Conservation (phyloP, 306 rosid species). For the Elaeagnus macrophylla region DNA sequence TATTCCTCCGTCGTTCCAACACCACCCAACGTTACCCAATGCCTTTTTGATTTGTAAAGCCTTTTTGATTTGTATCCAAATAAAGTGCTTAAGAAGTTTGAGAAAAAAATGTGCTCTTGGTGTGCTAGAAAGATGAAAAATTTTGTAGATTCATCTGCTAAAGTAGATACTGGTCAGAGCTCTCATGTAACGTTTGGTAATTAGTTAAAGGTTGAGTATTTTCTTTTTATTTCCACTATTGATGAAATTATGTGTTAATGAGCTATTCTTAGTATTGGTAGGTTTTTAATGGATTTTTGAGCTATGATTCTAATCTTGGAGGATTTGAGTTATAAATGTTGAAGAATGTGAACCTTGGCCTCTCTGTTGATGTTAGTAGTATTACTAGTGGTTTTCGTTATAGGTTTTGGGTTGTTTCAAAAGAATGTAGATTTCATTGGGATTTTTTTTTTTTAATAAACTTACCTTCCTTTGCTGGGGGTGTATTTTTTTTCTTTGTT, state of each 20-base stretch:
- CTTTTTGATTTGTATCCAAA: too few relatives aligned
- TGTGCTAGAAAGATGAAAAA: slow-evolving; percentile 48
- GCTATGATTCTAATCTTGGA: not conserved
- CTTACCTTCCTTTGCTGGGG: too few relatives aligned
- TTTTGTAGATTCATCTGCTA: slow-evolving; percentile 75
- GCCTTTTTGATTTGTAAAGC: too few relatives aligned
- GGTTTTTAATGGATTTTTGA: not conserved
- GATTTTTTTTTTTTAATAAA: too few relatives aligned
- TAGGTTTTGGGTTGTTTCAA: too few relatives aligned
- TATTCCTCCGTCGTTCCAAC: too few relatives aligned
- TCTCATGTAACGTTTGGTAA: slow-evolving; percentile 54
- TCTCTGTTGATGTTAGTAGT: too few relatives aligned
- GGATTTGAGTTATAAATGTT: not conserved
- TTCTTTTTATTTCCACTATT: not conserved
- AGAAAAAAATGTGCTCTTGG: not conserved
- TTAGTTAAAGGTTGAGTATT: not conserved
- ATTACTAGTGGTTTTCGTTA: too few relatives aligned
- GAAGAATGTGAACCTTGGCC: not conserved
- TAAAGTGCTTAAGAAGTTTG: not conserved
- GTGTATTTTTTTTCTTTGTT: too few relatives aligned
- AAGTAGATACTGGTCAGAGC: slow-evolving; percentile 54
- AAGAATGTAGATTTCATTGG: too few relatives aligned
- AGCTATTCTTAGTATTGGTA: not conserved
- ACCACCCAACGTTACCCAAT: too few relatives aligned
- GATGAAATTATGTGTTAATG: not conserved